Evolutionary conservation across 2,329 filamentous ascomycete genomes (phyloP).

Genomic region (Aspergillus glaucus): DNA sequence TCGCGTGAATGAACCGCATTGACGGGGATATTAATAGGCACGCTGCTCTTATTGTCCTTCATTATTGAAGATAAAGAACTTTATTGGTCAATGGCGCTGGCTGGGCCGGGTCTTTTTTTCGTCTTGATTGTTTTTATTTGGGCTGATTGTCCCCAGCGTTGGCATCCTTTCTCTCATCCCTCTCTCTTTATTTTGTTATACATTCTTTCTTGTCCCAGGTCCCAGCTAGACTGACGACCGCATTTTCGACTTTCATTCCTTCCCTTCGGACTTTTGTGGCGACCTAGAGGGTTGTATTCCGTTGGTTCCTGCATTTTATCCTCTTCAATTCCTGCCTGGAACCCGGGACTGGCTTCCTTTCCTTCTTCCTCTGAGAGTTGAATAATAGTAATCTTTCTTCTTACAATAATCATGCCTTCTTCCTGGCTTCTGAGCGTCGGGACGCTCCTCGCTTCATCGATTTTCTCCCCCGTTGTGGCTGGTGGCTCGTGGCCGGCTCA

Average conservation of each 20-base stretch:
- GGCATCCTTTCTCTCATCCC: constrained; percentile 2
- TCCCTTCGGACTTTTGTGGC: constrained; percentile 1
- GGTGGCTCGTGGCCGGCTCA: constrained; percentile 2
- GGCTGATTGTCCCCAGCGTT: neutral
- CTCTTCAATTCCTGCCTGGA: neutral
- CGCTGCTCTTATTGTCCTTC: neutral
- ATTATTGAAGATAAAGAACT: neutral
- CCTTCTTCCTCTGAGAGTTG: neutral
- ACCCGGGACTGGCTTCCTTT: constrained; percentile 4
- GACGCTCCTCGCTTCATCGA: constrained; percentile 23
- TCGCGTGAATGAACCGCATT: neutral
- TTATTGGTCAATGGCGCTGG: neutral
- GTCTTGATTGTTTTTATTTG: neutral
- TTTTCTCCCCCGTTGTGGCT: constrained; percentile 18
- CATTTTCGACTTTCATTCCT: constrained; percentile 7
- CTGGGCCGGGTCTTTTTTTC: neutral
- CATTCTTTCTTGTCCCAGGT: constrained; percentile 12
- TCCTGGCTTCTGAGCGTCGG: constrained; percentile 24
- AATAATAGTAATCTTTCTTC: neutral
- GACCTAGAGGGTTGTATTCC: constrained; percentile 17
- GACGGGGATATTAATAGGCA: neutral
- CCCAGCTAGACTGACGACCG: constrained; percentile 8
- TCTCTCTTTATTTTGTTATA: constrained; percentile 7
- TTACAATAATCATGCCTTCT: constrained; percentile 17
- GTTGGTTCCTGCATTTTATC: constrained; percentile 5